Base-by-base conservation (phyloP, 768 basidiomycete species). In the Rhodotorula diobovata region DNA sequence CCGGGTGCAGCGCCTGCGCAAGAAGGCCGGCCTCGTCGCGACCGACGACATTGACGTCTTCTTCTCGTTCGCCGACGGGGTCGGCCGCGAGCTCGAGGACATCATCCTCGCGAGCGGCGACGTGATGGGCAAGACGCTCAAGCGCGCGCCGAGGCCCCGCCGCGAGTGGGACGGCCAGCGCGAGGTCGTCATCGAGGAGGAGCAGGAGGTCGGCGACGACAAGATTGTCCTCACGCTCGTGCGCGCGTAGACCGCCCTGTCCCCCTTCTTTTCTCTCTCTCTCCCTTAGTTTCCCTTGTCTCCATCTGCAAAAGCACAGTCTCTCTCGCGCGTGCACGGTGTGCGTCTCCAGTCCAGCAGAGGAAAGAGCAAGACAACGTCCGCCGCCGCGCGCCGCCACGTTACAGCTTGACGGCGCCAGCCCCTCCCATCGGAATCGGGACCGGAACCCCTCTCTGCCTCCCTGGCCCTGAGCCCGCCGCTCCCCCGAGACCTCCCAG, bases 1-100 rank as follows among this genome's bases (percentile, higher is more conserved):
- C 75, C 89, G 94, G 64, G 88, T 97, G 54, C 96, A 99, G 83
- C 92, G 91, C 79, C 83, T 97, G 70, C 85, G 96, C 76, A 99
- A 99, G 83, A 92, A 93, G 81, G 93, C 93, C 2, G 93, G 93
- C 23, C 83, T 98, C 73, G 92, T 93, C 81, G 89, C 95, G 30
- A 93, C 93, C 14, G 96, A 99, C 79, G 91, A 96, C 78, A 87
- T 97, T 39, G 85, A 90, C 63, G 86, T 96, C 51, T 94, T 88
- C 81, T 93, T 93, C 82, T 81, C 81, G 68, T 90, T 95, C 79
- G 87, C 89, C 77, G 85, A 85, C 23, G 90, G 87, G 16, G 88
- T 89, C 20, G 82, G 82, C 32, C 89, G 90, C 21, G 90, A 88
- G 59, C 81, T 87, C 73, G 81, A 83, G 73, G 88, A 86, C 81